Base-by-base conservation (phyloP, 768 basidiomycete genomes). In the Pisolithus albus region DNA sequence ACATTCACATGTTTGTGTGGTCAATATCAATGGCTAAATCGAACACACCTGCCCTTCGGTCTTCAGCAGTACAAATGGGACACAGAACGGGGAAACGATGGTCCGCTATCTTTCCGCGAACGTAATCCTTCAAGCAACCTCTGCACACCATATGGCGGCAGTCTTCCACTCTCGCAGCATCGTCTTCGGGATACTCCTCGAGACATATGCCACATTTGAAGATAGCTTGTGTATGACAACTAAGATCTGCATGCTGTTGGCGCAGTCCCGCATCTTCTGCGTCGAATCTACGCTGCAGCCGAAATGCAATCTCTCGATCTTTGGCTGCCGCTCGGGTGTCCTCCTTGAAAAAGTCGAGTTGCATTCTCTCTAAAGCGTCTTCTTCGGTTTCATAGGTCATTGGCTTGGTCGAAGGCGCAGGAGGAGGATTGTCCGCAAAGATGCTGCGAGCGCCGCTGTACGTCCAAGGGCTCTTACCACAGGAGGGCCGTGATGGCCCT, bases 81-180 rank as follows among this genome's bases (percentile, higher is more conserved):
- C 84, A 86, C 11, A 76, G 59, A 28, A 86, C 77, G 4, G 84
- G 84, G 45, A 75, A 84, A 9, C 72, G 73, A 48, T 72, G 73
- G 36, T 81, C 79, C 15, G 70, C 67, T 18, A 86, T 68, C 62
- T 76, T 77, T 5, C 73, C 66, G 28, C 56, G 57, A 11, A 77
- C 65, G 47, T 78, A 75, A 4, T 53, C 55, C 49, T 61, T 66
- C 46, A 84, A 54, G 58, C 85, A 86, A 2, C 66, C 60, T 46
- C 78, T 69, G 62, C 85, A 86, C 59, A 79, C 77, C 15, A 53
- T 54, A 58, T 86, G 83, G 10, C 56, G 55, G 55, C 84, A 86
- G 2, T 26, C 62, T 8, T 65, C 70, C 15, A 81, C 58, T n/a
- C 56, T 58, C 18, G 76, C 71, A 13, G 75, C 68, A 38, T 66